Evolutionary conservation across 2,329 filamentous ascomycete genomes (phyloP), one percentile per base, ranked within the genome.

Genomic region (Calonectria pauciramosa): DNA sequence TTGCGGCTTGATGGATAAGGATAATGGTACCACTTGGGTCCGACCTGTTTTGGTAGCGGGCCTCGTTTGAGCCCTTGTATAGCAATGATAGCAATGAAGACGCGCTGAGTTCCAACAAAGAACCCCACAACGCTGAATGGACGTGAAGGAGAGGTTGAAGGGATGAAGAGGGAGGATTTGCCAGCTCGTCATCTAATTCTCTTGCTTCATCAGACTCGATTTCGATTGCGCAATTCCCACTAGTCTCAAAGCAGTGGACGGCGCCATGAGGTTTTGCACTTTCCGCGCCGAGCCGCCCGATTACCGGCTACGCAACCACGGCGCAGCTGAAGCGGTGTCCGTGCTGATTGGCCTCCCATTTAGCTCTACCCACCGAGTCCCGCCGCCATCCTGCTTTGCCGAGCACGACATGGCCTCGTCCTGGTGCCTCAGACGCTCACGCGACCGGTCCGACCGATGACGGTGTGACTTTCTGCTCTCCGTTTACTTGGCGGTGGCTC

Each of bases 131-230:
- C 32, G 49, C 52, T 38, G 59, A 70, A 76, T 72, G 63, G 68
- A 72, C 71, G 77, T 72, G 75, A 75, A 66, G 54, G 72, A 71
- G 59, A 76, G 68, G 74, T 75, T 78, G 73, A 80, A 47, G 72
- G 77, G 69, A 67, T 56, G 75, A 74, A 66, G 36, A 32, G 38
- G 30, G 23, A 69, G 44, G 54, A 59, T n/a, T 34, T 6, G 14
- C 26, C 59, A 51, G 59, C 60, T 70, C 59, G 26, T 67, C 60
- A 66, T 73, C 66, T 67, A 34, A 13, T 63, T 66, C 60, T 47
- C n/a, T 60, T 44, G n/a, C 41, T 65, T 65, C 60, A 65, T 28
- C 60, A 65, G 38, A 44, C 26, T 30, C 60, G 56, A 63, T 18
- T 65, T 65, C 10, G 60, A 65, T 65, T 65, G 60, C 60, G 60